Evolutionary conservation across 1,284 basidiomycete genomes (phyloP).

Genomic region (Exobasidium rhododendri): DNA sequence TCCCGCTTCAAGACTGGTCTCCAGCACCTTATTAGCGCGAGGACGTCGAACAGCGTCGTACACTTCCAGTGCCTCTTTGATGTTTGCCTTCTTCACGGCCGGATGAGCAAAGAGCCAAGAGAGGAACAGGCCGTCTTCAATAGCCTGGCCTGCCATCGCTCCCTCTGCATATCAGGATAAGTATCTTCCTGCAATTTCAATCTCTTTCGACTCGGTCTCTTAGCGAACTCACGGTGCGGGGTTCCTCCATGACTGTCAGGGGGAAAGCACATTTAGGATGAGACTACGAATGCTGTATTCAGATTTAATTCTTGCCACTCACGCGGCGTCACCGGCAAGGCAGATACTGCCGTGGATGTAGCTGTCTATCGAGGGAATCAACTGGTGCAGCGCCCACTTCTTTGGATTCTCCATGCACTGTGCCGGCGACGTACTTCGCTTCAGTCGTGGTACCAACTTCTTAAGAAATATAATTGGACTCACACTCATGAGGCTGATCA

Average conservation of each 20-base stretch:
- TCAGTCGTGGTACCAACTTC: too few species aligned
- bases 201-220: too few species aligned
- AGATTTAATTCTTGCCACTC: conserved; percentile 24
- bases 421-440: too few species aligned
- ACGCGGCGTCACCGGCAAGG: conserved; percentile 64
- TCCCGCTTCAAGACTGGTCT: conserved; percentile 35
- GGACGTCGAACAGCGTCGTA: conserved; percentile 38
- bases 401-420: conserved; percentile 60
- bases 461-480: too few species aligned
- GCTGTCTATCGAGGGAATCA: conserved; percentile 59
- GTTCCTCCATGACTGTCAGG: conserved; percentile 63
- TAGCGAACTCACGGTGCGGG: conserved; percentile 59
- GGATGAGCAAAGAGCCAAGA: conserved; percentile 60
- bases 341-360: conserved; percentile 61
- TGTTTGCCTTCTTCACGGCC: conserved; percentile 57
- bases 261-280: too few species aligned
- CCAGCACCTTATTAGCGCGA: conserved; percentile 37
- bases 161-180: too few species aligned
- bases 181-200: too few species aligned
- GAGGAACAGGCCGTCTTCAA: conserved; percentile 64
- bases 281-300: too few species aligned
- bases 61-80: conserved; percentile 58
- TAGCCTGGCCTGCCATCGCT: conserved; percentile 65
- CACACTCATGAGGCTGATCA: conserved; percentile 54
- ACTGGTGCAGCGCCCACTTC: conserved; percentile 65